phyloP scores from a whole-genome alignment of 306 rosid species.

The Cucumis hystrix region DNA sequence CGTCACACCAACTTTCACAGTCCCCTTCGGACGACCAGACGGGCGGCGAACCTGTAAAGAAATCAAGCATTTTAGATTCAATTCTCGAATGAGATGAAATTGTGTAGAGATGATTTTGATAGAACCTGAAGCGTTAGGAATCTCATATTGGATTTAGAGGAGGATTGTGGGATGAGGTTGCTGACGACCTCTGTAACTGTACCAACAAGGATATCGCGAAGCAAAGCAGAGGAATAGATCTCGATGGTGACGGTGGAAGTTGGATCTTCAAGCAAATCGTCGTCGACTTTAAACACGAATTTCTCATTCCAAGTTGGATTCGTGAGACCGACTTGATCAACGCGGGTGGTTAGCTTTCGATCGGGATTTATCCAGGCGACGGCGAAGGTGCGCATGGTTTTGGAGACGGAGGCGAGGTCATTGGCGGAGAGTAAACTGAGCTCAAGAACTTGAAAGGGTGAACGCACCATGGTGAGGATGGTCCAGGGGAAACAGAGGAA shows the following conservation, averaged over 20 bases:
- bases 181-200: conserved; percentile 27
- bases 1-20: conserved; percentile 42
- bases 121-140: conserved; percentile 46
- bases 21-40: conserved; percentile 63
- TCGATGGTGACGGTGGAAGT: conserved; percentile 39
- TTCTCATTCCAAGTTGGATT: conserved; percentile 76
- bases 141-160: conserved; percentile 13
- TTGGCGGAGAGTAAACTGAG: conserved; percentile 55
- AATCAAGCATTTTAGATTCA: neutral
- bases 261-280: conserved; percentile 23
- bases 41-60: conserved; percentile 35
- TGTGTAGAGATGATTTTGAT: neutral
- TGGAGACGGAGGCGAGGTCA: conserved; percentile 33
- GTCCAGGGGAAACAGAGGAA: neutral
- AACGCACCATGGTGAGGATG: conserved; percentile 7
- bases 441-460: conserved; percentile 34
- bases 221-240: conserved; percentile 37
- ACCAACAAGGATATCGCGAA: conserved; percentile 42
- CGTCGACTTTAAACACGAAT: conserved; percentile 52
- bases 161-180: conserved; percentile 29
- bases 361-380: conserved; percentile 57
- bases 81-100: neutral
- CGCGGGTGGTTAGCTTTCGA: conserved; percentile 37
- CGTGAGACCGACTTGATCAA: conserved; percentile 36
- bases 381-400: conserved; percentile 41